Conservation (phyloP, 2,329 filamentous ascomycete species). For the Aspergillus fischeri region DNA sequence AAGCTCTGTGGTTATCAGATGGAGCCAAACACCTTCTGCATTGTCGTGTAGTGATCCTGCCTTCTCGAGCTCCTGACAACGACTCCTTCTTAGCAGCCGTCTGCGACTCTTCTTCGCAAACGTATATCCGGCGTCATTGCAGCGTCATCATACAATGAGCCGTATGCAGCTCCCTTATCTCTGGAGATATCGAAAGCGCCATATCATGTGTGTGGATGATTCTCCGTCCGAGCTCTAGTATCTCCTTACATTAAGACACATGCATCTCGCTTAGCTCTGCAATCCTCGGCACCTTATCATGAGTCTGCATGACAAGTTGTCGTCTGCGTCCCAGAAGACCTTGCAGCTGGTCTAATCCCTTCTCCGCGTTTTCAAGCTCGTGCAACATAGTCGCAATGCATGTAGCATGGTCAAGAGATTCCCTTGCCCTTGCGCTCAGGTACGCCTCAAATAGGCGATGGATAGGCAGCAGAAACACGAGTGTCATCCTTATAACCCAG, state of each 20-base stretch:
- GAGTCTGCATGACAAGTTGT: too few species aligned
- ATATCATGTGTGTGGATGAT: background rate
- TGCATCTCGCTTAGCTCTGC: too few species aligned
- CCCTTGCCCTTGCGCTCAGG: background rate
- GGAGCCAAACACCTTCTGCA: too few species aligned
- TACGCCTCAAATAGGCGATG: background rate
- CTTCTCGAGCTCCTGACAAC: background rate
- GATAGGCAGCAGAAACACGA: background rate
- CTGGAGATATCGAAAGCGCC: background rate
- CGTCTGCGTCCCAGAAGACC: too few species aligned
- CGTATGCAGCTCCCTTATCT: background rate
- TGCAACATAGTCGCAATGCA: too few species aligned
- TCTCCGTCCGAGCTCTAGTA: background rate
- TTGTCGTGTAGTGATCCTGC: background rate
- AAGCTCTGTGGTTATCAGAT: background rate
- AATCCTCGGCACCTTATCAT: too few species aligned
- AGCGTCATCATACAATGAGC: background rate
- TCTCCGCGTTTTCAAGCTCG: too few species aligned
- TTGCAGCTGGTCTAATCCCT: too few species aligned
- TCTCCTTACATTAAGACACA: too few species aligned
- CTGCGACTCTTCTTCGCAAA: background rate
- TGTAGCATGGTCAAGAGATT: background rate
- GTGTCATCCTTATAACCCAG: background rate
- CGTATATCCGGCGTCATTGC: background rate
- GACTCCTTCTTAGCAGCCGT: background rate